Base-by-base conservation (phyloP, 1,284 basidiomycete genomes). In the Naganishia cerealis region DNA sequence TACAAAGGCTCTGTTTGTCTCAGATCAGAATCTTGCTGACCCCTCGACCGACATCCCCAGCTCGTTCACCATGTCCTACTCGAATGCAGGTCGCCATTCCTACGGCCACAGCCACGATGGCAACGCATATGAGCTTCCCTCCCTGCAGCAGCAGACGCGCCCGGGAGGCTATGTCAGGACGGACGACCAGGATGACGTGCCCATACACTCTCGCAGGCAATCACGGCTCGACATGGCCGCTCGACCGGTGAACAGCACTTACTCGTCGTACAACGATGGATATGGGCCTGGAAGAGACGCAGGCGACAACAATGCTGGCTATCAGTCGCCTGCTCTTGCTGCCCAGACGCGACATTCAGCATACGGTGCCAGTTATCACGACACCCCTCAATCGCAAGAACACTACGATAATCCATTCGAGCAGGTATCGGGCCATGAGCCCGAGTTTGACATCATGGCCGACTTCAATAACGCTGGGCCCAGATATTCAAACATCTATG, bases 381-480 rank as follows among this genome's bases (percentile, higher is more conserved):
- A 54, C 53, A 54, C 61, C 6, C 50, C 61, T 9, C 39, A 54
- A 21, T 29, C 53, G 29, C 61, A 63, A 3, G 61, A 63, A 50
- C 36, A 50, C 12, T 63, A 63, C 38, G 40, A 53, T 40, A 63
- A 63, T n/a, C 61, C 61, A 6, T 63, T 63, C 18, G 61, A 63
- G 87, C 87, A 53, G 85, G 82, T 38, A 82, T 29, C 61, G 16
- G 21, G 21, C 12, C 38, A 50, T 10, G 29, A 54, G 38, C 36
- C 15, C 38, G 61, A 84, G 8, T 93, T 90, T 85, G 90, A 94
- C 75, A 87, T 94, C 43, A 91, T 88, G 76, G 90, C 91, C 10
- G 92, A 94, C 81, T 94, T 94, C 79, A 93, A 94, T 82, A 94
- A 93, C 73, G 78, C 85, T 5, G 92, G 92, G 0, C 92, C 91